Evolutionary conservation across 805 yeast genomes (phyloP), one percentile per base, ranked within the genome.

Genomic region (Yarrowia keelungensis): DNA sequence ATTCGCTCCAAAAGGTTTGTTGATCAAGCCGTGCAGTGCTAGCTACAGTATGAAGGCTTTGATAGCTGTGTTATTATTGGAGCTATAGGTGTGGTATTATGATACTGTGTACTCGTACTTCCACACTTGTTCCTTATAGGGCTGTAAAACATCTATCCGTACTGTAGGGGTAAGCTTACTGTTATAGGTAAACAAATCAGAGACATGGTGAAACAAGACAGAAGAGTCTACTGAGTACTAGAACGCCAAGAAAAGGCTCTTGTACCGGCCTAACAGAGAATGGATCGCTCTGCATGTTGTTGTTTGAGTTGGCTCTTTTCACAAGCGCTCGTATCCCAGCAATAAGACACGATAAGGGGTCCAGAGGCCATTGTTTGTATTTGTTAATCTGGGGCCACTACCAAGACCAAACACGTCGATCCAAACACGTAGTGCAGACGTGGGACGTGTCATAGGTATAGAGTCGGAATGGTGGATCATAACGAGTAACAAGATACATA

Each of bases 311-410:
- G 49, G 26, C 46, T 15, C 10, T 15, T 19, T 42, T n/a, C 19
- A 42, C 39, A 38, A n/a, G 46, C 19, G 16, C 19, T 42, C 46
- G 46, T 42, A 42, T 42, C n/a, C 10, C 46, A n/a, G 5, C 19
- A 42, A 42, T 5, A 15, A 42, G 39, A 42, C 15, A 46, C 50
- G 50, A 46, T 46, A 47, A 47, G 53, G 53, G 38, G n/a, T n/a
- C 35, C 2, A 14, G 54, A 5, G 9, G 4, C 9, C 54, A 50
- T 50, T 50, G 54, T 50, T 50, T 47, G 26, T n/a, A 5, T 11
- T 8, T 32, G 39, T 32, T 9, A 50, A 50, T 35, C 41, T n/a
- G 22, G 54, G 26, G 49, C 49, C 12, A n/a, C 26, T 38, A 38
- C 39, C 10, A 38, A 38, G 12, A 1, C 49, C 16, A 19, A n/a